A percentile compares a stretch with the other conserved stretches of the same genome.
These are phyloP conservation scores for Escallonia herrerae DNA, from an alignment of 129 eudicot genomes.

Conservation along the genomic window DNA sequence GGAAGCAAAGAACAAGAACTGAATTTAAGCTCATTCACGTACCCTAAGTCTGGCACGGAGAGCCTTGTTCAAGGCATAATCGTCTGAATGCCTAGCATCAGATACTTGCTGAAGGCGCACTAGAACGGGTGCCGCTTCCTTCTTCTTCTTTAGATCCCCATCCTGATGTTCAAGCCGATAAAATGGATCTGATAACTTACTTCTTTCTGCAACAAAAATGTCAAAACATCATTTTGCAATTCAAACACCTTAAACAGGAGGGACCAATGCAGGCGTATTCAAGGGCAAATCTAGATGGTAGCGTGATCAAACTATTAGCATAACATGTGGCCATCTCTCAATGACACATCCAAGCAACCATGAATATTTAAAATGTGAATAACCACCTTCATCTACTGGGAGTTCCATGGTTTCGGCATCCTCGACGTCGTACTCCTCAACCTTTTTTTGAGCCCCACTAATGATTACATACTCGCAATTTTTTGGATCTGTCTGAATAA, in stretches of 20 bases:
- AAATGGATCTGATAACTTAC: constrained; percentile 78
- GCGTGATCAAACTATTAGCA: neutral
- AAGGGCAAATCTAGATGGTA: neutral
- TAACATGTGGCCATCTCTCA: neutral
- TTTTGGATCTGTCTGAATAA: constrained; percentile 86
- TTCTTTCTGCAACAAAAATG: constrained; percentile 35
- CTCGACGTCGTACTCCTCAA: constrained; percentile 75
- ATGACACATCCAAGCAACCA: neutral
- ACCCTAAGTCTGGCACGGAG: constrained; percentile 78
- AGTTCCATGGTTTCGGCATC: constrained; percentile 82
- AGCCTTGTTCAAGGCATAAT: constrained; percentile 68
- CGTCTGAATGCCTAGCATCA: constrained; percentile 73
- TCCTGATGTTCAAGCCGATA: constrained; percentile 91
- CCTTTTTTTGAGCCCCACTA: constrained; percentile 74
- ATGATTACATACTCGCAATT: constrained; percentile 72
- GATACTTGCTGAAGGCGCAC: constrained; percentile 77
- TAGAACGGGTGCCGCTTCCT: constrained; percentile 78
- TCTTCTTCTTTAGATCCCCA: constrained; percentile 75
- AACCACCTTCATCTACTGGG: constrained; percentile 67
- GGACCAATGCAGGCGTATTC: too few species aligned
- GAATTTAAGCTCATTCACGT: neutral
- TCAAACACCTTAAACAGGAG: neutral
- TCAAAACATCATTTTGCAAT: neutral
- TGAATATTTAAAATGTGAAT: neutral
- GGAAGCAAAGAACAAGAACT: neutral